Percentiles rank a stretch among this genome's conserved stretches.
Conservation (phyloP, 2,329 filamentous ascomycete species). For the Colletotrichum eremochloae region DNA sequence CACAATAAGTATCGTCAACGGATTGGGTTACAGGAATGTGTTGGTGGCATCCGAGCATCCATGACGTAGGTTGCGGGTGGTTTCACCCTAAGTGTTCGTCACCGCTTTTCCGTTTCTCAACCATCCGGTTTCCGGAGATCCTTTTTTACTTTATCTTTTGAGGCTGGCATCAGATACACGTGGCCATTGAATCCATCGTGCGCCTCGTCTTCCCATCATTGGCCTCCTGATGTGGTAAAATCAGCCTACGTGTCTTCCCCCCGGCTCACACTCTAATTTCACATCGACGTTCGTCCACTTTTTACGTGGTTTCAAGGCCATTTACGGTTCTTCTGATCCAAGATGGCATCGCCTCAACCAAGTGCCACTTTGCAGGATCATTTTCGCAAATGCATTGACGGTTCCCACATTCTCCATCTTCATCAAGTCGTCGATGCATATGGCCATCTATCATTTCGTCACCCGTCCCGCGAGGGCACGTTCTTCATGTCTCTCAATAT, state of each 20-base stretch:
- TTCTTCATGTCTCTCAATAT: slow-evolving; percentile 64
- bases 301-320: not conserved
- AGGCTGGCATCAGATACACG: not conserved
- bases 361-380: not conserved
- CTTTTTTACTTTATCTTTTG: not conserved
- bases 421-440: slow-evolving; percentile 66
- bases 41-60: no score
- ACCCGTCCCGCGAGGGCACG: slow-evolving; percentile 57
- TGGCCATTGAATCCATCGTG: not conserved
- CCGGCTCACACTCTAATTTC: no score
- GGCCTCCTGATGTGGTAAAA: not conserved
- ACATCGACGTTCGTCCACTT: not conserved
- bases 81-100: not conserved
- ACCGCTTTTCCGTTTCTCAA: not conserved
- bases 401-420: slow-evolving; percentile 65
- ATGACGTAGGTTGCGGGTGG: not conserved
- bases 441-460: slow-evolving; percentile 66
- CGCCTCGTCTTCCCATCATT: not conserved
- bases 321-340: not conserved
- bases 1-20: no score
- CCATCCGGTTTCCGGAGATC: not conserved
- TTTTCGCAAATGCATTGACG: slow-evolving; percentile 54
- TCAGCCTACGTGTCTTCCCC: no score
- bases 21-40: not conserved
- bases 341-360: not conserved